Base-by-base conservation (phyloP, 768 basidiomycete species). In the Suillus variegatus region DNA sequence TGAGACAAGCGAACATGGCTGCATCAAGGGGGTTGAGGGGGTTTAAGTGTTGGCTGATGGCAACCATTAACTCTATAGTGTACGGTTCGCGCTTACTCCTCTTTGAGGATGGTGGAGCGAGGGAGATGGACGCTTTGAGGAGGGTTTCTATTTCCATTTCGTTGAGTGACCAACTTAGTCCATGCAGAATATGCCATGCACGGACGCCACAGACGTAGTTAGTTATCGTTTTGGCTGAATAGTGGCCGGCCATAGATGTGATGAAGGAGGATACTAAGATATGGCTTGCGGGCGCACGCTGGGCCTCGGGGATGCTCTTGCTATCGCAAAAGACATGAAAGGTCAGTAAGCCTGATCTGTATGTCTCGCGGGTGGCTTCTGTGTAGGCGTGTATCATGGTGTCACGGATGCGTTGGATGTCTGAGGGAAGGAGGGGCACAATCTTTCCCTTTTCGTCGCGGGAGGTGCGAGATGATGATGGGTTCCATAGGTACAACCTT, bases 281-380 rank as follows among this genome's bases (percentile, higher is more conserved):
- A 2, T 64, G 22, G 16, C 16, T 13, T 0, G 65, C 71, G 0
- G 72, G 74, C 0, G 66, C 57, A 0, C 72, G 56, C 3, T 68
- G 10, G 0, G 9, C 2, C 41, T 75, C 74, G 0, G 66, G 57
- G 2, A 74, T 64, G 2, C 28, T 16, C 13, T 56, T 60, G 13
- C 32, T 63, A 63, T 86, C 80, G 61, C 83, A 84, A 61, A 78
- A 82, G 0, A 77, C 68, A 41, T 84, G 83, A 47, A 49, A 85
- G 0, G 71, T 66, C 0, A 82, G 68, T 0, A 85, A 71, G 0
- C 83, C 81, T 0, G 78, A 65, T 0, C 78, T 78, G 64, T 85
- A 84, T 0, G 76, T 68, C n/a, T 73, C 72, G 1, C 62, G 51
- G 0, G 82, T 84, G 7, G 66, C 63, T 6, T 73, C 67, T 0